Evolutionary conservation across 345 rosid genomes (phyloP), one percentile per base, ranked within the genome.

Genomic region (Sisymbrium irio): DNA sequence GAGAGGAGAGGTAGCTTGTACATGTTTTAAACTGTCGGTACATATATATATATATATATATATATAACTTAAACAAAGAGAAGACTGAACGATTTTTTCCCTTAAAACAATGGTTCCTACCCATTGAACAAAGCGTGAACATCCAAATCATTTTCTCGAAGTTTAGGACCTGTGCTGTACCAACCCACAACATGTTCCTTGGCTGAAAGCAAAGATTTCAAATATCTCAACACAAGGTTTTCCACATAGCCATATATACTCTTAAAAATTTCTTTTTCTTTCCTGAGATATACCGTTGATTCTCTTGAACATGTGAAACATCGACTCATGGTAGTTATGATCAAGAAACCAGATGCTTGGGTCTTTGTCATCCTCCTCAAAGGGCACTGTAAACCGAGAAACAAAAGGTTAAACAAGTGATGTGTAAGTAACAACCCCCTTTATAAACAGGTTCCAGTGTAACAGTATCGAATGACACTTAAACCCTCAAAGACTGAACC

Each of bases 181-280:
- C 98, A 93, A 63, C 98, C 98, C 44, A 93, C 96, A 28, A 93
- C 96, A 71, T 91, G 97, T 84, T 93, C 97, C 92, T 91, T 93
- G 44, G 98, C 97, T 93, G 80, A 76, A 83, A 75, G 35, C 65
- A 67, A 73, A 33, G 9, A 73, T 7, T 9, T 27, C 0, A 20
- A 73, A 22, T 9, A 20, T 28, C 55, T 53, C 46, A 64, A 5
- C 5, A 22, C 4, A 7, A 55, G 58, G 14, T 45, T 19, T 56
- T 32, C 50, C 45, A 51, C 57, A 78, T 35, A 49, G 57, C 70
- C 61, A 55, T 18, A 68, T 7, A 65, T 7, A 17, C 32, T 32
- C 7, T 6, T 5, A 36, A 42, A 22, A 30, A 33, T 13, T 15
- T 30, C 30, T 59, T 17, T 2, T 62, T n/a, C n/a, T 22, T 53